phyloP scores from a whole-genome alignment of 2,329 filamentous ascomycete species.

The Stemphylium beticola region DNA sequence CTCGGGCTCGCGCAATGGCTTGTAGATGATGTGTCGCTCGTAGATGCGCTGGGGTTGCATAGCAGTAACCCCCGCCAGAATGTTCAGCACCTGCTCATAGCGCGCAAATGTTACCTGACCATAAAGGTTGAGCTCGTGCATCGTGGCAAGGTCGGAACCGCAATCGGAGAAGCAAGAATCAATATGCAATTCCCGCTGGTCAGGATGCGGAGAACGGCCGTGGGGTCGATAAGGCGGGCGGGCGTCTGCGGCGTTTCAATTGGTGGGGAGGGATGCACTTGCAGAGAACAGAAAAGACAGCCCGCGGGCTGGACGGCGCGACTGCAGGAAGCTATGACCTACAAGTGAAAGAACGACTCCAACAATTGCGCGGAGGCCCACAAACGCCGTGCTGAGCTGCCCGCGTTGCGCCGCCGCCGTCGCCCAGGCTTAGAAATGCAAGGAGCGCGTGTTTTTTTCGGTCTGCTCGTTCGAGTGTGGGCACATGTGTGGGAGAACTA shows the following conservation, averaged over 20 bases:
- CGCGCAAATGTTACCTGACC: slow-evolving; percentile 63
- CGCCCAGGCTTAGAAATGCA: slow-evolving; percentile 20
- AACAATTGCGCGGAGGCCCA: slow-evolving; percentile 24
- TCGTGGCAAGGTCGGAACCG: slow-evolving; percentile 39
- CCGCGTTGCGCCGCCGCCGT: slow-evolving; percentile 6
- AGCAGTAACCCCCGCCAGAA: slow-evolving; percentile 66
- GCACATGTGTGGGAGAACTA: slow-evolving; percentile 19
- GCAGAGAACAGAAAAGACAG: slow-evolving; percentile 18
- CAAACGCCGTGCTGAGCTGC: slow-evolving; percentile 14
- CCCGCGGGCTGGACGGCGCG: slow-evolving; percentile 18
- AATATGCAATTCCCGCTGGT: slow-evolving; percentile 37
- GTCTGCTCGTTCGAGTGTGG: slow-evolving; percentile 33
- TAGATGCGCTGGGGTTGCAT: slow-evolving; percentile 63
- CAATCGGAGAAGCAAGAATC: slow-evolving; percentile 23
- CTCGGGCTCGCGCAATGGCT: slow-evolving; percentile 57
- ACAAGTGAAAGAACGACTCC: slow-evolving; percentile 21
- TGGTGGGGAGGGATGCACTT: slow-evolving; percentile 27
- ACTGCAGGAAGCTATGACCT: slow-evolving; percentile 30
- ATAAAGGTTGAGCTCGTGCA: slow-evolving; percentile 69
- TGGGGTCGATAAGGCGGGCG: slow-evolving; percentile 37
- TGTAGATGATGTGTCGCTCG: slow-evolving; percentile 66
- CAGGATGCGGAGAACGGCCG: slow-evolving; percentile 27
- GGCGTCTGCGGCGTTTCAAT: slow-evolving; percentile 20
- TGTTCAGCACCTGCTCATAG: slow-evolving; percentile 66
- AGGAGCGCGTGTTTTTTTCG: slow-evolving; percentile 10